Conservation (phyloP, 306 rosid species). For the Casuarina glauca region DNA sequence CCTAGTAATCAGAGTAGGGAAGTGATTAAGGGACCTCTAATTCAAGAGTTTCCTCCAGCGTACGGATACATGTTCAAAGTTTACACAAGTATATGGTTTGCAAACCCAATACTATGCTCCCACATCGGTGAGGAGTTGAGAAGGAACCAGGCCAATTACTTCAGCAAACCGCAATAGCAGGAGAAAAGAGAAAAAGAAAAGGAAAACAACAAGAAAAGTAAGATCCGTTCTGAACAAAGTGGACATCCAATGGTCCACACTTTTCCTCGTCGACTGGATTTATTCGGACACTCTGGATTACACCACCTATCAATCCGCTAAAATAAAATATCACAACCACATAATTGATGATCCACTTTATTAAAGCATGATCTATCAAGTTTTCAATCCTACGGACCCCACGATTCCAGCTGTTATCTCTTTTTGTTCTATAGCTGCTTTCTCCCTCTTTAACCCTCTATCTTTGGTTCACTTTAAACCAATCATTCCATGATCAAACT, state of each 20-base stretch:
- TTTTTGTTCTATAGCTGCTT: not conserved
- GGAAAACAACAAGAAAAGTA: not conserved
- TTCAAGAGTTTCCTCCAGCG: not conserved
- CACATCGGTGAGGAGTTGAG: no score
- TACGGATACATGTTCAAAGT: not conserved
- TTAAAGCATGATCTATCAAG: constrained; percentile 27
- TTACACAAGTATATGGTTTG: no score
- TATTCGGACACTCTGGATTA: constrained; percentile 33
- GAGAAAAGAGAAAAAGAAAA: not conserved
- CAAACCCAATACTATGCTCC: no score
- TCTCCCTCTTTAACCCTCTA: not conserved
- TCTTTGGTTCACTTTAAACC: not conserved
- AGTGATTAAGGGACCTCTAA: not conserved
- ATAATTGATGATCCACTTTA: constrained; percentile 34
- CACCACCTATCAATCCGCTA: constrained; percentile 17
- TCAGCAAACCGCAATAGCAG: not conserved
- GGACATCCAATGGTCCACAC: constrained; percentile 17
- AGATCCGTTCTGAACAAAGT: constrained; percentile 4
- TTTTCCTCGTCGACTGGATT: constrained; percentile 21
- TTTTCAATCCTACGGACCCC: constrained; percentile 33
- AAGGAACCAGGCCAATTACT: no score
- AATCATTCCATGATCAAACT: not conserved
- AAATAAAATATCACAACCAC: constrained; percentile 12
- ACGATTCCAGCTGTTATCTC: constrained; percentile 2
- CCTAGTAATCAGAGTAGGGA: not conserved